phyloP scores from a whole-genome alignment of 139 green algal species.

The Limnomonas spitsbergensis region DNA sequence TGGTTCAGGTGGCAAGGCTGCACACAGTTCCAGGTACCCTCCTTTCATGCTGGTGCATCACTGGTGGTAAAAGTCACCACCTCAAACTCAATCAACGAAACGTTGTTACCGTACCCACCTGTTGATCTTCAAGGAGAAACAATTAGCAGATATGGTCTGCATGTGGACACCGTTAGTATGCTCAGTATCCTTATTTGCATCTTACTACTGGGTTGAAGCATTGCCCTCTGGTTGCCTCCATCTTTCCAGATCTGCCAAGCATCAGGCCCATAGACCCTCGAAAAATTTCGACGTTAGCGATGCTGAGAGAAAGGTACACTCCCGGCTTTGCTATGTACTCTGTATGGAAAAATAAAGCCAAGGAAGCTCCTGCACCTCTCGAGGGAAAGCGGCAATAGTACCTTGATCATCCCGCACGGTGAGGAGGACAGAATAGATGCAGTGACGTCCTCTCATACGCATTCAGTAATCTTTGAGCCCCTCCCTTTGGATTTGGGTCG shows the following conservation, averaged over 20 bases:
- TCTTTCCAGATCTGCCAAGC: constrained; percentile 72
- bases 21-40: no score
- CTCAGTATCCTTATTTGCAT: not conserved
- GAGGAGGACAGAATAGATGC: constrained; percentile 80
- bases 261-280: constrained; percentile 83
- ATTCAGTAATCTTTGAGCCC: constrained; percentile 72
- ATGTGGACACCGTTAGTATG: no score
- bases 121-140: constrained; percentile 12
- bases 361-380: not conserved
- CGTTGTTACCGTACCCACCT: constrained; percentile 85
- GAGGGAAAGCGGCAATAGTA: not conserved
- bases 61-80: constrained; percentile 50
- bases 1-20: no score
- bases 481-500: constrained; percentile 37
- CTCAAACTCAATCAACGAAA: constrained; percentile 89
- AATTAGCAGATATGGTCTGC: no score
- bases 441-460: constrained; percentile 80
- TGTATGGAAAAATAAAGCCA: constrained; percentile 33
- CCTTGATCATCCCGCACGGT: constrained; percentile 76
- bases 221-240: constrained; percentile 51
- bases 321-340: constrained; percentile 73
- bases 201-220: constrained; percentile 63
- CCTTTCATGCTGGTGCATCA: no score
- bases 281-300: constrained; percentile 91
- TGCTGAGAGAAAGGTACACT: constrained; percentile 64